These are phyloP conservation scores for Lactifluus volemus DNA, from an alignment of 768 basidiomycete genomes.

Conservation along the genomic window DNA sequence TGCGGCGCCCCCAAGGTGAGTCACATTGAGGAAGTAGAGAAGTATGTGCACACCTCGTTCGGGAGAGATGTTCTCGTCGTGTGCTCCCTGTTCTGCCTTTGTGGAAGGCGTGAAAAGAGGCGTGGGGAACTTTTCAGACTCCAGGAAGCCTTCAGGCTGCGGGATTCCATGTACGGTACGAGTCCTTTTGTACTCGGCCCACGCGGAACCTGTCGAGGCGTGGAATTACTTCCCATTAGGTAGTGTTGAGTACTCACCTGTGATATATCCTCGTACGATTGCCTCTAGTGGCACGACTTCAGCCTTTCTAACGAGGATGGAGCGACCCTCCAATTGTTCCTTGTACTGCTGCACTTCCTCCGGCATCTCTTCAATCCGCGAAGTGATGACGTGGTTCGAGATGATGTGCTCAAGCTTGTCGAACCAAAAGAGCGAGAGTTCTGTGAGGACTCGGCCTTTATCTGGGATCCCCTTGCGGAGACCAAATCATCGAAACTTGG, in stretches of 20 bases:
- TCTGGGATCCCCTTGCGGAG: conserved; percentile 88
- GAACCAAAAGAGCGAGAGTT: conserved; percentile 96
- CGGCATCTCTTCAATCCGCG: conserved; percentile 75
- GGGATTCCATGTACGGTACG: conserved; percentile 84
- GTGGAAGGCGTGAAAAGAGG: conserved; percentile 96
- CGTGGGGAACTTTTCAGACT: conserved; percentile 72
- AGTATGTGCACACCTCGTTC: conserved; percentile 58
- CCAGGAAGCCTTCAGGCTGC: conserved; percentile 67
- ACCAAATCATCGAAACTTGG: neutral
- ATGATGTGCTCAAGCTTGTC: conserved; percentile 67
- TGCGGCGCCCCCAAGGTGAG: conserved; percentile 22
- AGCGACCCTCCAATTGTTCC: conserved; percentile 69
- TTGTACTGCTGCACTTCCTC: conserved; percentile 63
- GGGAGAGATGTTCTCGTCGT: conserved; percentile 98
- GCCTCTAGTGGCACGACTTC: conserved; percentile 87
- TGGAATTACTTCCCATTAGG: neutral
- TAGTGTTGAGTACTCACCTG: conserved; percentile 48
- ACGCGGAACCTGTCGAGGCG: conserved; percentile 69
- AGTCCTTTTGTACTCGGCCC: conserved; percentile 84
- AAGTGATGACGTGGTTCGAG: conserved; percentile 84
- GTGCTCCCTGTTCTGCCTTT: conserved; percentile 87
- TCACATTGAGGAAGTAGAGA: neutral
- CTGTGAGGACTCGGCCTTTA: conserved; percentile 85
- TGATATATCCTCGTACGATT: conserved; percentile 92
- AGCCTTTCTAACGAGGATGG: conserved; percentile 89